These are phyloP conservation scores for Lentinus brumalis DNA, from an alignment of 768 basidiomycete species.

Conservation along the genomic window DNA sequence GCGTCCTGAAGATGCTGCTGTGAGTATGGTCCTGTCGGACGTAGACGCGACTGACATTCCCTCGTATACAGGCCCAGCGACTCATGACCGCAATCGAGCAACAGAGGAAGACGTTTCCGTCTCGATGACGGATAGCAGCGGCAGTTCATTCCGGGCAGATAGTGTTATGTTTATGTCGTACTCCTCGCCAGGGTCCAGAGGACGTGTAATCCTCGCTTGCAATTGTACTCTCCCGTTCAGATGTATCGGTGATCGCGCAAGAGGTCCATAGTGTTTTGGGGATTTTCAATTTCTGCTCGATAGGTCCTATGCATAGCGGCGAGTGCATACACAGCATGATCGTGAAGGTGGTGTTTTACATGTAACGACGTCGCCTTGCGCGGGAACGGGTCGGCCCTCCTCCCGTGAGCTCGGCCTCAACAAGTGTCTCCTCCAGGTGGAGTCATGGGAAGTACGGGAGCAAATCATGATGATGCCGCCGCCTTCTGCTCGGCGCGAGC, in stretches of 20 bases:
- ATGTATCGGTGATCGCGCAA: not conserved
- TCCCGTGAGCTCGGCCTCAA: constrained; percentile 1
- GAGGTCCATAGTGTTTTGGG: constrained; percentile 25
- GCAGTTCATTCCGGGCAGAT: not conserved
- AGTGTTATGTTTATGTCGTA: too few species aligned
- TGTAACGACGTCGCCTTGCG: constrained; percentile 24
- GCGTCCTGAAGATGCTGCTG: constrained; percentile 81
- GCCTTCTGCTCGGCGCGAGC: constrained; percentile 65
- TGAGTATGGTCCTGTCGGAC: constrained; percentile 37
- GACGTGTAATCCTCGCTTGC: not conserved
- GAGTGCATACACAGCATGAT: constrained; percentile 28
- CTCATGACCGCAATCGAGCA: constrained; percentile 64
- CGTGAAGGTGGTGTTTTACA: constrained; percentile 24
- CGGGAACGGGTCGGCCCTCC: constrained; percentile 13
- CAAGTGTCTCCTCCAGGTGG: not conserved
- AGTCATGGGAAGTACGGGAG: not conserved
- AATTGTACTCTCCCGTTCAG: not conserved
- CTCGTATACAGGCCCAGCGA: constrained; percentile 56
- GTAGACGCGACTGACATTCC: not conserved
- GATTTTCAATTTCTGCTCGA: constrained; percentile 29
- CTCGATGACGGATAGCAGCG: not conserved
- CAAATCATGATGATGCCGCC: constrained; percentile 45
- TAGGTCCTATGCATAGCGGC: constrained; percentile 28
- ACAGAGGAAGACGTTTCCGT: constrained; percentile 22
- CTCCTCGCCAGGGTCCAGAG: too few species aligned